Percentiles rank a stretch among this genome's conserved stretches.
Conservation (phyloP, 495 filamentous ascomycete genomes). For the Patellaria atrata region DNA sequence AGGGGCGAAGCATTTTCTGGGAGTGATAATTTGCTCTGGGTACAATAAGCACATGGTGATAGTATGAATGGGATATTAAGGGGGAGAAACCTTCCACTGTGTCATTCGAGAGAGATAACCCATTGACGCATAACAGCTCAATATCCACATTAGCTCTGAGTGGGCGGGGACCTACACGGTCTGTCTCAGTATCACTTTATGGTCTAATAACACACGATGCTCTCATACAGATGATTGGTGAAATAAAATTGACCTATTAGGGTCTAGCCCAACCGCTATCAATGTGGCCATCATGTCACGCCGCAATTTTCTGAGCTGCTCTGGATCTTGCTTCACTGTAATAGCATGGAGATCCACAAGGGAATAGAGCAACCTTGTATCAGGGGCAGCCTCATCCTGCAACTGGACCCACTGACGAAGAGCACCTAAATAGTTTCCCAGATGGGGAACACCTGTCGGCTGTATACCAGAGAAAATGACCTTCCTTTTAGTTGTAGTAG, state of each 20-base stretch:
- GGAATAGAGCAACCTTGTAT: slow-evolving; percentile 57
- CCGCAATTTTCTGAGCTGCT: slow-evolving; percentile 45
- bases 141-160: slow-evolving; percentile 87
- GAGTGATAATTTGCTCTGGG: slow-evolving; percentile 54
- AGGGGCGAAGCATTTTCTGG: slow-evolving; percentile 39
- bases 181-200: slow-evolving; percentile 7
- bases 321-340: slow-evolving; percentile 52
- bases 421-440: slow-evolving; percentile 95
- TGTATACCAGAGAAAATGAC: slow-evolving; percentile 92
- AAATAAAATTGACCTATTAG: slow-evolving; percentile 62
- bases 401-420: slow-evolving; percentile 69
- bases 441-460: slow-evolving; percentile 86
- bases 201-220: neutral
- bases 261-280: slow-evolving; percentile 71
- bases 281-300: slow-evolving; percentile 63
- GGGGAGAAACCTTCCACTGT: slow-evolving; percentile 70
- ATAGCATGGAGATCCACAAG: slow-evolving; percentile 91
- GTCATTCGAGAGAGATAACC: slow-evolving; percentile 91
- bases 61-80: no score
- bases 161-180: slow-evolving; percentile 52
- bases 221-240: slow-evolving; percentile 52
- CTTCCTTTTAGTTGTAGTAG: no score
- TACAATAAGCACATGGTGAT: no score
- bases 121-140: slow-evolving; percentile 76
- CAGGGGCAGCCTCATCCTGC: slow-evolving; percentile 43